These are phyloP conservation scores for Thalassiosira livingstoniorum DNA, from an alignment of 352 stramenopile species.

Conservation along the genomic window DNA sequence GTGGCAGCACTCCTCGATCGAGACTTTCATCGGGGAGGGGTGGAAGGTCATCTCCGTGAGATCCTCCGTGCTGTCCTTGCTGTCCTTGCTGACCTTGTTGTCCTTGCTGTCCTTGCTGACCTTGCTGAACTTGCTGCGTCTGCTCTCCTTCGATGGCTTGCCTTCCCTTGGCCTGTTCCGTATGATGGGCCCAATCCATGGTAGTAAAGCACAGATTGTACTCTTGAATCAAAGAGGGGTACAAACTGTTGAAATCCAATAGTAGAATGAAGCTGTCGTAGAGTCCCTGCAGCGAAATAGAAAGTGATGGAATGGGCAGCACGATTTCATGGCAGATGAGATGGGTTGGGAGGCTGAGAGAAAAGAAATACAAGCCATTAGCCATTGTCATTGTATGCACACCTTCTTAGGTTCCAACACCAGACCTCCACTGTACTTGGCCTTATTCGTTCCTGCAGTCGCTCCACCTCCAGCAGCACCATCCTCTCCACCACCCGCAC, in stretches of 20 bases:
- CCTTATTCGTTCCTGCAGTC: slow-evolving; percentile 73
- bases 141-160: slow-evolving; percentile 61
- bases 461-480: slow-evolving; percentile 19
- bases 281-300: too few relatives aligned
- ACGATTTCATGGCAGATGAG: too few relatives aligned
- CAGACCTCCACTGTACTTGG: slow-evolving; percentile 98
- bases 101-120: slow-evolving; percentile 10
- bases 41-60: slow-evolving; percentile 81
- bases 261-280: slow-evolving; percentile 99
- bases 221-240: slow-evolving; percentile 99
- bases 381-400: too few relatives aligned
- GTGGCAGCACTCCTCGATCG: slow-evolving; percentile 92
- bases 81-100: too few relatives aligned
- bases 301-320: too few relatives aligned
- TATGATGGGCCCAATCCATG: slow-evolving; percentile 94
- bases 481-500: slow-evolving; percentile 38
- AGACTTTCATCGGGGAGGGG: slow-evolving; percentile 89
- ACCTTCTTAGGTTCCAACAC: slow-evolving; percentile 99
- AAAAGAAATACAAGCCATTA: too few relatives aligned
- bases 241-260: slow-evolving; percentile 99
- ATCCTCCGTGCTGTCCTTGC: slow-evolving; percentile 69
- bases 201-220: slow-evolving; percentile 99
- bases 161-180: slow-evolving; percentile 76
- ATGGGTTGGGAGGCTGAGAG: too few relatives aligned
- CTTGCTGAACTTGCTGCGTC: too few relatives aligned